These are phyloP conservation scores for Capronia coronata DNA, from an alignment of 2,329 filamentous ascomycete species.

Conservation along the genomic window DNA sequence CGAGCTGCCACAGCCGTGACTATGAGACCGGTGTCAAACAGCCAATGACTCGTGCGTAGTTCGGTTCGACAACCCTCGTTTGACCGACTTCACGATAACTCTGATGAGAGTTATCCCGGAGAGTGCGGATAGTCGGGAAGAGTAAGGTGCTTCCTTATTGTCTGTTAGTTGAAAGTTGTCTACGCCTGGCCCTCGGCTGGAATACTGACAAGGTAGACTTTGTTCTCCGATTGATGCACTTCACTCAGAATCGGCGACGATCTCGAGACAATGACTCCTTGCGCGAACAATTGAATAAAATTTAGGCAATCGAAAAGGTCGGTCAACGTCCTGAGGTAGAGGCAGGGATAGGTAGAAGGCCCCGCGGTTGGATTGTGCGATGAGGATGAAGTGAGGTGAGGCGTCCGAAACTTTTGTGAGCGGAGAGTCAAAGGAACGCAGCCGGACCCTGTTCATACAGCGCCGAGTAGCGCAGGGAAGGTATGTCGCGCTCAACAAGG, in stretches of 20 bases:
- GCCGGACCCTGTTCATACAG: constrained; percentile 8
- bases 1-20: not conserved
- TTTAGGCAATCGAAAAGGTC: not conserved
- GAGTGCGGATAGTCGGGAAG: not conserved
- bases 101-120: not conserved
- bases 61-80: not conserved
- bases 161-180: not conserved
- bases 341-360: not conserved
- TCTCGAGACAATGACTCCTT: not conserved
- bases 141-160: not conserved
- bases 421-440: constrained; percentile 6
- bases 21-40: not conserved
- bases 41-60: not conserved
- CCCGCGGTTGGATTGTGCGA: not conserved
- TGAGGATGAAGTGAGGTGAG: constrained; percentile 14
- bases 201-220: not conserved
- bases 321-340: not conserved
- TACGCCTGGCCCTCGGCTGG: not conserved
- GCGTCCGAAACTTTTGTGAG: constrained; percentile 21
- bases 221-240: not conserved
- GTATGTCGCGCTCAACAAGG: constrained; percentile 9
- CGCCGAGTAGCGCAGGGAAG: constrained; percentile 6
- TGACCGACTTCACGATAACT: not conserved
- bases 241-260: not conserved
- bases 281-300: not conserved